These are phyloP conservation scores for Cutaneotrichosporon daszewskae DNA, from an alignment of 1,284 basidiomycete species.

Conservation along the genomic window DNA sequence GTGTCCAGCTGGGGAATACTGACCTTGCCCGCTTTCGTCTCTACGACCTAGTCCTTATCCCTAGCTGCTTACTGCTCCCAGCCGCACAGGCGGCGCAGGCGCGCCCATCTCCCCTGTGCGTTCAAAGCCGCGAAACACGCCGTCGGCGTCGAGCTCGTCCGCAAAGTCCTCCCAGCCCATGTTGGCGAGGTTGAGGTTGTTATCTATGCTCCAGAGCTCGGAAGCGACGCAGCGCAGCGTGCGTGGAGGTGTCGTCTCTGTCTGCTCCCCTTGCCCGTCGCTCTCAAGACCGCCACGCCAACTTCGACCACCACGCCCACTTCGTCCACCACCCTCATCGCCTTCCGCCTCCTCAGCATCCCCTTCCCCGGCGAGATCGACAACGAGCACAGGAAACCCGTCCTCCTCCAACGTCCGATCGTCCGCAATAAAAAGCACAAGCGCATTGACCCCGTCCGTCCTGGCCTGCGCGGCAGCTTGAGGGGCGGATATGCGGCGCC, in stretches of 20 bases:
- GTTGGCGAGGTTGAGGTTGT: slow-evolving; percentile 8
- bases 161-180: slow-evolving; percentile 9
- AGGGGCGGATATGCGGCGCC: not conserved
- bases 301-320: not conserved
- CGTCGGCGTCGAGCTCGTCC: not conserved
- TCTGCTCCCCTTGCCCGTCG: not conserved
- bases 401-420: not conserved
- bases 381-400: not conserved
- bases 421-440: slow-evolving; percentile 2
- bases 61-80: too few relatives aligned
- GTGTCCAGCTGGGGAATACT: too few relatives aligned
- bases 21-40: too few relatives aligned
- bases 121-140: slow-evolving; percentile 1
- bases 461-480: too few relatives aligned
- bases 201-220: slow-evolving; percentile 4
- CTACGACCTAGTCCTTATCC: too few relatives aligned
- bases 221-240: slow-evolving; percentile 1
- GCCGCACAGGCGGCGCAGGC: too few relatives aligned
- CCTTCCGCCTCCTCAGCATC: not conserved
- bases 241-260: not conserved
- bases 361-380: not conserved
- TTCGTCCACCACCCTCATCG: not conserved
- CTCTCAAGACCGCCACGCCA: too few relatives aligned
- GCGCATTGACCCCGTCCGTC: too few relatives aligned
- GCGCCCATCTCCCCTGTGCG: too few relatives aligned